These are phyloP conservation scores for Eucalyptus lansdowneana DNA, from an alignment of 345 rosid genomes.

Conservation along the genomic window DNA sequence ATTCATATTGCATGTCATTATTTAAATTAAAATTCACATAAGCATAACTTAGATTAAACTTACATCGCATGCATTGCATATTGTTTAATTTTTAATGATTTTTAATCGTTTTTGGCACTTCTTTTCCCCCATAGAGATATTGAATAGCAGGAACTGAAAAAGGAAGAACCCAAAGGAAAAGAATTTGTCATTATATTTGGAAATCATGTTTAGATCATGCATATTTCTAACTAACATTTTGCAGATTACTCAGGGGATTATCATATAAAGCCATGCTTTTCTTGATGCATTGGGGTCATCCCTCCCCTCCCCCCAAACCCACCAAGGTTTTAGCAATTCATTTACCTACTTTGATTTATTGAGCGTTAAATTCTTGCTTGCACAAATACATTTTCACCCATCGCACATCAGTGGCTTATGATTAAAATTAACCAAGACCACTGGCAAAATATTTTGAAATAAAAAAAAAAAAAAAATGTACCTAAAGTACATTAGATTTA, in stretches of 20 bases:
- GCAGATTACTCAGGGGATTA: not conserved
- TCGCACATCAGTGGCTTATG: not conserved
- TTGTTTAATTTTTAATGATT: not conserved
- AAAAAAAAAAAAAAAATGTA: not conserved
- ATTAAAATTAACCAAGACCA: not conserved
- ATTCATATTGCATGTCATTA: not conserved
- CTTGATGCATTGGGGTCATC: not conserved
- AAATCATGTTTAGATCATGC: not conserved
- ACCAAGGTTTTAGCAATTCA: not conserved
- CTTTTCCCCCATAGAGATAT: too few species aligned
- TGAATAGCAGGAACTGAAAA: not conserved
- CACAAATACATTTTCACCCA: not conserved
- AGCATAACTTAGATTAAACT: not conserved
- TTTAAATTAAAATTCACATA: not conserved
- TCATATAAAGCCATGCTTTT: not conserved
- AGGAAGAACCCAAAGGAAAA: not conserved
- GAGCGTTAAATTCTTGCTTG: not conserved
- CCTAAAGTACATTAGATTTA: not conserved
- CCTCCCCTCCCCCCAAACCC: too few species aligned
- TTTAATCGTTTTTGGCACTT: too few species aligned
- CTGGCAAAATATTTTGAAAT: not conserved
- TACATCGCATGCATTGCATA: not conserved
- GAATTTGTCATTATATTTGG: not conserved
- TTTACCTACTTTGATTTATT: not conserved
- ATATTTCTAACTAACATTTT: not conserved